phyloP scores from a whole-genome alignment of 2,329 filamentous ascomycete genomes.

The Pestalotiopsis sp. region DNA sequence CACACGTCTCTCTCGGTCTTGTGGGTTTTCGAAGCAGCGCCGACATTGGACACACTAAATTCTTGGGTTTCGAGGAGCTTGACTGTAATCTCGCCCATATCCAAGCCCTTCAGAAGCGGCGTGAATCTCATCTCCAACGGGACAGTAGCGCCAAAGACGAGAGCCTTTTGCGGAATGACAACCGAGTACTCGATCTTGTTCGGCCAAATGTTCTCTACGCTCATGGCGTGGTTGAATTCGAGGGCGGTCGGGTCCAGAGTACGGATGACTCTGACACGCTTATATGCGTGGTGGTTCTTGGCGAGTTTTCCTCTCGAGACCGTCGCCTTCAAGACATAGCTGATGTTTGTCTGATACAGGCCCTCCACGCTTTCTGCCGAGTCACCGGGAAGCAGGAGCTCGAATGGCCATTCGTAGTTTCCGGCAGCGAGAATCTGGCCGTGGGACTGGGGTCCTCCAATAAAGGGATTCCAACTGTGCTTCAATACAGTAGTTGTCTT shows the following conservation, averaged over 20 bases:
- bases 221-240: conserved; percentile 84
- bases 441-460: conserved; percentile 54
- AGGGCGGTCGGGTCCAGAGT: conserved; percentile 75
- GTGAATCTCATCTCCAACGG: conserved; percentile 84
- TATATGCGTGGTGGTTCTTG: conserved; percentile 81
- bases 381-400: conserved; percentile 69
- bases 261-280: conserved; percentile 75
- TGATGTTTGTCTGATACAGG: conserved; percentile 79
- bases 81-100: conserved; percentile 79
- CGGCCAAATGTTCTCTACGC: conserved; percentile 95
- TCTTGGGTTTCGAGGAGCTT: conserved; percentile 80
- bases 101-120: conserved; percentile 84
- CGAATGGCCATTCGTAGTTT: conserved; percentile 84
- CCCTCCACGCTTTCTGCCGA: conserved; percentile 90
- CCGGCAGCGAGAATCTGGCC: conserved; percentile 64
- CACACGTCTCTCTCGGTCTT: conserved; percentile 66
- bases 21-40: conserved; percentile 49
- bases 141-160: conserved; percentile 88
- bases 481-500: conserved; percentile 61
- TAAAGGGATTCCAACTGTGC: conserved; percentile 70
- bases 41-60: conserved; percentile 51
- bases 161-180: conserved; percentile 87
- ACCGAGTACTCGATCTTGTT: conserved; percentile 98
- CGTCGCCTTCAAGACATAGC: conserved; percentile 89
- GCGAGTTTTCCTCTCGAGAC: conserved; percentile 84